Conservation (phyloP, 73 alveolate species). For the Blepharisma stoltei region DNA sequence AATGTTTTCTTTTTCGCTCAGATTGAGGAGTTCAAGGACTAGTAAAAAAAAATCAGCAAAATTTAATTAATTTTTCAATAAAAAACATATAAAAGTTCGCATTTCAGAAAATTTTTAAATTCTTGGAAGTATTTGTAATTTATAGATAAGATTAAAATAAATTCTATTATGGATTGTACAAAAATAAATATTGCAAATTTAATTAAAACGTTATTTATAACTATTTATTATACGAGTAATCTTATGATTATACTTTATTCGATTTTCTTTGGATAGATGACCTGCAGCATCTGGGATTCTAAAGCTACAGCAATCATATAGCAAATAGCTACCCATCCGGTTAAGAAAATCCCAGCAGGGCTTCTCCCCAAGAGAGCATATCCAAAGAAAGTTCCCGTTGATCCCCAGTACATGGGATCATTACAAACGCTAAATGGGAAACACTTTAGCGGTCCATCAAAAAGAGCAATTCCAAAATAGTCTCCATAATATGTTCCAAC, state of each 20-base stretch:
- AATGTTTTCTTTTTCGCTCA: too few relatives aligned
- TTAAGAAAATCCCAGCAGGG: neutral
- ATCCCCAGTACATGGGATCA: conserved; percentile 29
- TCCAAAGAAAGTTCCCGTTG: neutral
- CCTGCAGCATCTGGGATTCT: conserved; percentile 24
- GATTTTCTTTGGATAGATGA: neutral
- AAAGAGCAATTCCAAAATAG: neutral
- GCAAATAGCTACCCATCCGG: conserved; percentile 6
- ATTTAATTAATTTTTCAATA: too few relatives aligned
- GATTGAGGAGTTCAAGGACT: too few relatives aligned
- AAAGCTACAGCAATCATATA: neutral
- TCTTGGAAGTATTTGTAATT: too few relatives aligned
- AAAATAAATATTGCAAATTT: too few relatives aligned
- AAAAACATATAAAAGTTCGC: too few relatives aligned
- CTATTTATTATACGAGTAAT: too few relatives aligned
- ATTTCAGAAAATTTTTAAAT: too few relatives aligned
- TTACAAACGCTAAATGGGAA: neutral
- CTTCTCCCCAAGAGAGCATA: neutral
- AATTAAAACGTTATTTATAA: too few relatives aligned
- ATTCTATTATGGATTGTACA: too few relatives aligned
- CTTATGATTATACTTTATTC: neutral
- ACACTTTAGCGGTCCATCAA: neutral
- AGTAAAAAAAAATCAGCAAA: too few relatives aligned
- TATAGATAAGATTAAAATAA: too few relatives aligned
- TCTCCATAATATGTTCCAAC: neutral